Evolutionary conservation across 257 asterid species (phyloP), one percentile per base, ranked within the genome.

Genomic region (Coffea eugenioides): DNA sequence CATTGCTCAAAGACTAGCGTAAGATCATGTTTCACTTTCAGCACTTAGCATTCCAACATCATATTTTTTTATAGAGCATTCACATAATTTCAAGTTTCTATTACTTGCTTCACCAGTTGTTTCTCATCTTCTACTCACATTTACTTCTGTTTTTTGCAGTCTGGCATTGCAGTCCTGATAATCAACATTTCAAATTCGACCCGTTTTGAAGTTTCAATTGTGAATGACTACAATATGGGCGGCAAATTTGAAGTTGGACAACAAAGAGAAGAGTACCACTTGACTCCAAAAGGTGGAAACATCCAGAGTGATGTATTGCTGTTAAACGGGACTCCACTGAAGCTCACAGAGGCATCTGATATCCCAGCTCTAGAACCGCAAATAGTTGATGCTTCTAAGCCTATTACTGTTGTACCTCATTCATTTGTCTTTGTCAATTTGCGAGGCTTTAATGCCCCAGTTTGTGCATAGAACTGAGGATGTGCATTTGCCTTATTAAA

Each of bases 111-210:
- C 12, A 4, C 56, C 3, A 10, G 16, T 23, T 14, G 54, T 41
- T 18, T 20, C 25, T 69, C 34, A 2, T 41, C 11, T 34, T 45
- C 51, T 23, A 23, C 43, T 39, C 4, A 41, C 77, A 59, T 10
- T 16, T 39, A 13, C 7, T 3, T 68, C 21, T 69, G 16, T 36
- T 73, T 27, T 57, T 75, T 56, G 56, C 94, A 90, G 97, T 65
- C 69, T 11, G 92, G 93, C 27, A 70, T 92, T 52, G 46, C 97
- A 2, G 65, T 91, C 25, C 90, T 92, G 21, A 66, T 90, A 12
- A 94, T 91, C 85, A 94, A 94, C 90, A 85, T 92, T 95, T 92
- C 94, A 4, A 94, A 92, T 52, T 88, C 92, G 5, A 94, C 94
- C 3, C 82, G 73, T 41, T 89, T 84, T 66, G 86, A 90, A 25